These are phyloP conservation scores for Zygosaccharomyces pseudorouxii DNA, from an alignment of 805 yeast species.

Conservation along the genomic window DNA sequence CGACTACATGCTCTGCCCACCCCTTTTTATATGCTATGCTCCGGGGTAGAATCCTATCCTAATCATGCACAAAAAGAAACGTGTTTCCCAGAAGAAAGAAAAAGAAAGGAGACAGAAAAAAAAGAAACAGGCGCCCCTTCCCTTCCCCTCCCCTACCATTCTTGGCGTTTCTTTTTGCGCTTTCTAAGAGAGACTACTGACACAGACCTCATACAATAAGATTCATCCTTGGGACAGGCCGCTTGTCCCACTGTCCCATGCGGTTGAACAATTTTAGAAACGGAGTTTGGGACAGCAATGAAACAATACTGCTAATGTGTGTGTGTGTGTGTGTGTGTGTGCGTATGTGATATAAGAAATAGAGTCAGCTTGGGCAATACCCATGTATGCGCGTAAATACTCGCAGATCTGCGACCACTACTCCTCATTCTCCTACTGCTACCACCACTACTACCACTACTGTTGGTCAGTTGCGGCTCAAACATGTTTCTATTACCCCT, in stretches of 20 bases:
- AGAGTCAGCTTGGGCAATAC: background rate
- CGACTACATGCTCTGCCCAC: background rate
- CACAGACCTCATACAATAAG: too few species aligned
- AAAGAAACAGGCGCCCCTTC: background rate
- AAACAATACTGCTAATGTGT: background rate
- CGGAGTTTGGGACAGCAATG: background rate
- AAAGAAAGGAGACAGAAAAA: background rate
- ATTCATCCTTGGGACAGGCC: background rate
- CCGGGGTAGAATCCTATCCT: slow-evolving; percentile 6
- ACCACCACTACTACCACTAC: too few species aligned
- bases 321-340: too few species aligned
- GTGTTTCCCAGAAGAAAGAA: background rate
- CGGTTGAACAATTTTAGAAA: background rate
- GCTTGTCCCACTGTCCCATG: background rate
- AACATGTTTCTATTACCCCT: background rate
- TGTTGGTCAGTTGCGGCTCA: too few species aligned
- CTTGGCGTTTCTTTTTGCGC: background rate
- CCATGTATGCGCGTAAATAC: too few species aligned
- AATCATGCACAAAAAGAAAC: background rate
- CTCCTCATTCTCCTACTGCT: background rate
- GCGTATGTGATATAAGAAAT: background rate
- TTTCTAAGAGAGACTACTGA: background rate
- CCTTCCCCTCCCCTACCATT: background rate
- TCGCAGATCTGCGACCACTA: background rate
- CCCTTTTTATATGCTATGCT: slow-evolving; percentile 5